Conservation (phyloP, 805 yeast species). For the Monosporozyma aerobia region DNA sequence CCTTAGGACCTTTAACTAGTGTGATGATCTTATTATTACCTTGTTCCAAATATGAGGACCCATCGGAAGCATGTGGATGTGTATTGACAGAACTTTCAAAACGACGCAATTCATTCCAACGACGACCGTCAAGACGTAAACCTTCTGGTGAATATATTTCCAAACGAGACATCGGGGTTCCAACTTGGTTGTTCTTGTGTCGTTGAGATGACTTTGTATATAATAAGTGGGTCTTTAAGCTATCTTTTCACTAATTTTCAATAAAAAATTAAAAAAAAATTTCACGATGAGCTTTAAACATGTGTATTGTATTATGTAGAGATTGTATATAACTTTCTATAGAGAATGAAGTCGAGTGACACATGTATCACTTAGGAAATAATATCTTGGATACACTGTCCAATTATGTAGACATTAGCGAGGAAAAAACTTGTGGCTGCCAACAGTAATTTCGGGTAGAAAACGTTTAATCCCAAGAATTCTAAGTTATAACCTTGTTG, state of each 20-base stretch:
- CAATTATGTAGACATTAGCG: conserved; percentile 52
- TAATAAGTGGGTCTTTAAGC: background rate
- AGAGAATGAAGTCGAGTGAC: background rate
- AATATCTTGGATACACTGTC: conserved; percentile 43
- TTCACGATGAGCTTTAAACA: background rate
- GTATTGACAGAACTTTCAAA: conserved; percentile 78
- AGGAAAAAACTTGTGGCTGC: conserved; percentile 52
- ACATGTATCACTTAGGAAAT: background rate
- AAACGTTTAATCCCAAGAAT: conserved; percentile 62
- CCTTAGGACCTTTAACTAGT: conserved; percentile 82
- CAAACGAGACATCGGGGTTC: conserved; percentile 2
- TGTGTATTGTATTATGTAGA: background rate
- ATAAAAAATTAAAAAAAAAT: background rate
- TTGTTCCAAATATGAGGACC: conserved; percentile 84
- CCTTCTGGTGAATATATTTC: conserved; percentile 96
- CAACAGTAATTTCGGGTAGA: conserved; percentile 47
- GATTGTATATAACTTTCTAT: background rate
- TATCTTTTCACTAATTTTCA: background rate
- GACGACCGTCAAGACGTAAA: conserved; percentile 81
- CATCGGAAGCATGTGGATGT: conserved; percentile 81
- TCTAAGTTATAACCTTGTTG: conserved; percentile 70
- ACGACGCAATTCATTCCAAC: conserved; percentile 86
- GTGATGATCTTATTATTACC: conserved; percentile 88
- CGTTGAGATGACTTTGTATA: background rate
- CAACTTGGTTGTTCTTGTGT: background rate